Base-by-base conservation (phyloP, 768 basidiomycete genomes). In the Mycena indigotica region DNA sequence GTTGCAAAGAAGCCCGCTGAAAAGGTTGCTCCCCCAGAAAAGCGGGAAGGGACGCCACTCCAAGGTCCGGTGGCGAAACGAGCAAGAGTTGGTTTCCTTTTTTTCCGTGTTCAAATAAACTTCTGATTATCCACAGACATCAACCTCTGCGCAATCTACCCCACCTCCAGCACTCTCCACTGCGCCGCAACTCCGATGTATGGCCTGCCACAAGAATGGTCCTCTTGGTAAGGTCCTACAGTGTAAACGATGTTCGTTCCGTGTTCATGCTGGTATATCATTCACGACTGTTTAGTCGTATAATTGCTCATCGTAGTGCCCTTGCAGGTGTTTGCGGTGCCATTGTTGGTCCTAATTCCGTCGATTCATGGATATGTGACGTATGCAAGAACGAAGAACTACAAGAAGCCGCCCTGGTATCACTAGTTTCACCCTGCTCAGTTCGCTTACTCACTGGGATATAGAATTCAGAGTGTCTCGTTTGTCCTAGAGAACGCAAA, bases 321-420 rank as follows among this genome's bases (percentile, higher is more conserved):
- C 49, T 19, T 53, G 5, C 54, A 89, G 87, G 84, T 44, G 80
- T 83, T 52, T 87, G 86, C 64, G 94, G 94, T 32, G 85, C 86
- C 12, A 71, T 83, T 44, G 78, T 84, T 5, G 86, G 89, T 61
- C 82, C 88, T 26, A 75, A 80, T 12, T 73, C 82, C 17, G 74
- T 84, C 23, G 89, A 93, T 28, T 74, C 81, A 2, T 97, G 95
- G 94, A 77, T 83, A 17, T 97, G 95, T 68, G 94, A 96, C 50
- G 71, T 95, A 25, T 97, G 95, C 68, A 80, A 84, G 66, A 95
- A 96, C 63, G 87, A 91, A 64, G 88, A 90, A 69, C 81, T 82
- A 0, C 75, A 87, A 51, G 94, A 95, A 69, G 88, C 88, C 5
- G 88, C 89, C n/a, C 70, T 93, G 65, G 94, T 93, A 70, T 59